Evolutionary conservation across 202 grass and related monocot genomes (phyloP).

Genomic region (Setaria viridis): DNA sequence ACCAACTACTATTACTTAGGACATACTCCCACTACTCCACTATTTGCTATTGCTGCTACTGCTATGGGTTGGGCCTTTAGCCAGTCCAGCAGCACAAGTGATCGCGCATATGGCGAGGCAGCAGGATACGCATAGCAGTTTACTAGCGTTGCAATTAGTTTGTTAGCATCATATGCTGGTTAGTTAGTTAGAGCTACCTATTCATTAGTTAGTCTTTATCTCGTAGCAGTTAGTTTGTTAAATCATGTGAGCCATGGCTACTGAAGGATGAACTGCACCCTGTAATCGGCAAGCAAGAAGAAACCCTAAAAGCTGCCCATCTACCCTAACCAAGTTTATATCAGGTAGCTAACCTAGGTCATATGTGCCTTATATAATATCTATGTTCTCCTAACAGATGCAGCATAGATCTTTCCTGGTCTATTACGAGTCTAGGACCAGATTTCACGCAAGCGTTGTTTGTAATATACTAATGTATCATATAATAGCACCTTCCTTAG

Average conservation of each 20-base stretch:
- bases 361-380: constrained; percentile 1
- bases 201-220: neutral
- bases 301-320: neutral
- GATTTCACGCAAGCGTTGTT: neutral
- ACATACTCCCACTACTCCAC: too few relatives aligned
- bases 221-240: neutral
- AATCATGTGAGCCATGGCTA: neutral
- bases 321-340: neutral
- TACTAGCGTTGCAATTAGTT: neutral
- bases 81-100: neutral
- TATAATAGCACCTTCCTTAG: constrained; percentile 25
- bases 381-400: neutral
- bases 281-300: neutral
- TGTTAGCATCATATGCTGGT: neutral
- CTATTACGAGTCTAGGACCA: constrained; percentile 26
- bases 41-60: too few relatives aligned
- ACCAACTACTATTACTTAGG: too few relatives aligned
- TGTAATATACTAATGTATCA: constrained; percentile 9
- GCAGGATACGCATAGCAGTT: neutral
- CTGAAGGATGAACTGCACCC: neutral
- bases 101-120: neutral
- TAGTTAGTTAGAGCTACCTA: neutral
- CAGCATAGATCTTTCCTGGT: constrained; percentile 11
- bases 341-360: constrained; percentile 6
- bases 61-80: neutral